phyloP scores from a whole-genome alignment of 768 basidiomycete genomes.

The Serendipita indica region DNA sequence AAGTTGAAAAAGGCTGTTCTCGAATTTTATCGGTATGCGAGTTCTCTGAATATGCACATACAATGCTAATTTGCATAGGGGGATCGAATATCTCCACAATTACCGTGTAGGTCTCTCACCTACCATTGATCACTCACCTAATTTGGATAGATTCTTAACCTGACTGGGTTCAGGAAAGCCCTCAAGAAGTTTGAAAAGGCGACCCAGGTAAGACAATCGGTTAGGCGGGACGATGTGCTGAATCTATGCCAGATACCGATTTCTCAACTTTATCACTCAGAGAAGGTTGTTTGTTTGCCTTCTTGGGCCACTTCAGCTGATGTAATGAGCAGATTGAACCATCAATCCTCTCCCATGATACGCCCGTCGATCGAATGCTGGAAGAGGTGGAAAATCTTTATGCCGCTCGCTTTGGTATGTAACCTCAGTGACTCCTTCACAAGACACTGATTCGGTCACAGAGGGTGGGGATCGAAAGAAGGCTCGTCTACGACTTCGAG shows the following conservation, averaged over 20 bases:
- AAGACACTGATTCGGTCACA: conserved; percentile 16
- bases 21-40: conserved; percentile 62
- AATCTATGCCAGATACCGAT: conserved; percentile 40
- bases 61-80: conserved; percentile 29
- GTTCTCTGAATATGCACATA: not conserved
- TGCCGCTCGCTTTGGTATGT: conserved; percentile 60
- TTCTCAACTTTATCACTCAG: conserved; percentile 63
- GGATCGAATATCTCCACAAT: conserved; percentile 71
- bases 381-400: conserved; percentile 64
- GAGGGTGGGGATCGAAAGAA: conserved; percentile 64
- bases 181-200: conserved; percentile 76
- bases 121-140: not conserved
- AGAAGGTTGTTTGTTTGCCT: conserved; percentile 37
- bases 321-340: conserved; percentile 38
- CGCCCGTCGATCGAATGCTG: conserved; percentile 49
- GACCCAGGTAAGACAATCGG: conserved; percentile 35
- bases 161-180: conserved; percentile 79
- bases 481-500: conserved; percentile 53
- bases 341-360: conserved; percentile 50
- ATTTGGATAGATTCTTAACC: conserved; percentile 51
- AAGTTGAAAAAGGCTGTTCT: conserved; percentile 68
- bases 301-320: not conserved
- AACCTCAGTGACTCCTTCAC: not conserved
- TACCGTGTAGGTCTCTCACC: conserved; percentile 49
- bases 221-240: not conserved